Evolutionary conservation across 352 stramenopile genomes (phyloP), one percentile per base, ranked within the genome.

Genomic region (Globisporangium yorkense): DNA sequence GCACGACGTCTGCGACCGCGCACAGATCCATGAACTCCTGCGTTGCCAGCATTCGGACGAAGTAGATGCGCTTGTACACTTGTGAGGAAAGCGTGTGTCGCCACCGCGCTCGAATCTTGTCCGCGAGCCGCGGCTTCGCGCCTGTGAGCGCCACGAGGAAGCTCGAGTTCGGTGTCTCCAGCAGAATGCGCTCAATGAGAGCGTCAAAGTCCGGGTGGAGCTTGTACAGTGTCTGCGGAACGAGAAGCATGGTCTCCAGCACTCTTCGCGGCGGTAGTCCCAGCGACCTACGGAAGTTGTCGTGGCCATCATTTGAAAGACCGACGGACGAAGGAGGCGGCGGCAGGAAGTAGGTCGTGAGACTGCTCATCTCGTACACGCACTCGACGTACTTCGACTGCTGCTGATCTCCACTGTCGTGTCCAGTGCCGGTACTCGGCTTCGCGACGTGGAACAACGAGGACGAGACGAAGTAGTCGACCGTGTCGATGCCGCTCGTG

Each of bases 211-310:
- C 75, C 3, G 76, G 72, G 50, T 89, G 81, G 0, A 91, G 65
- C 51, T 89, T 91, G 61, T 87, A 87, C 21, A 91, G 66, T 8
- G 78, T 88, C 57, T 89, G 80, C 15, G 80, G 80, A 0, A 86
- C 56, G 13, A 89, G 57, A 20, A 88, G 69, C 54, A 90, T 74
- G 18, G 60, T 63, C 2, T 58, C 27, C 29, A 68, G 53, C 5
- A 54, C 24, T 1, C 15, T 6, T 7, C 51, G 51, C 3, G 45
- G 29, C 2, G 70, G 70, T 9, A 71, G 56, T 0, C 31, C 62
- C 2, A 74, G 41, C 5, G 54, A 49, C 7, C 21, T 50, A 7
- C 65, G 54, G 40, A 61, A 49, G 33, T 16, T 18, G 58, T 58
- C 35, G 59, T 37, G 8, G 31, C 33, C 5, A 24, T 51, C 9